Conservation (phyloP, 768 basidiomycete genomes). For the Strobilomyces echinocephalus region DNA sequence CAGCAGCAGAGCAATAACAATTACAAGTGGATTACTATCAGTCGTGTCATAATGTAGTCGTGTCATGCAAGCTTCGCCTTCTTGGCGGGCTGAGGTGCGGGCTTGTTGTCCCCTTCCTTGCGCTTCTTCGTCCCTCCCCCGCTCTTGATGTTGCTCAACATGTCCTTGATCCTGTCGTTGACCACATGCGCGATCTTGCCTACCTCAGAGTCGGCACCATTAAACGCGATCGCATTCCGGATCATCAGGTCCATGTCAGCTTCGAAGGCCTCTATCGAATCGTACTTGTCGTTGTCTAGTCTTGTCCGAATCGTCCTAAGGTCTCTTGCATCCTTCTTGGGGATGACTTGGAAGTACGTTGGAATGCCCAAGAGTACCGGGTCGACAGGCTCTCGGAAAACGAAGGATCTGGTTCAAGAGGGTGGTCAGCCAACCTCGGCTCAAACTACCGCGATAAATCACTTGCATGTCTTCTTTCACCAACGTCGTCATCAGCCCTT, state of each 20-base stretch:
- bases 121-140: constrained; percentile 59
- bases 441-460: not conserved
- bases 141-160: constrained; percentile 40
- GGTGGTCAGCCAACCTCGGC: not conserved
- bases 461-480: constrained; percentile 64
- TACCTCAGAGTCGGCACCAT: constrained; percentile 77
- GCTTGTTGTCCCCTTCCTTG: constrained; percentile 62
- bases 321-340: constrained; percentile 82
- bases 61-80: constrained; percentile 58
- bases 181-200: constrained; percentile 53
- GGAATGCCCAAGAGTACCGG: constrained; percentile 79
- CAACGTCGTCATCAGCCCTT: constrained; percentile 62
- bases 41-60: constrained; percentile 21
- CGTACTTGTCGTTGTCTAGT: constrained; percentile 80
- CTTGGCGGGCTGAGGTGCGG: constrained; percentile 60
- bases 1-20: constrained; percentile 25
- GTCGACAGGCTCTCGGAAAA: constrained; percentile 87
- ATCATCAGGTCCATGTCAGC: constrained; percentile 87
- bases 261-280: constrained; percentile 70
- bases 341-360: constrained; percentile 82
- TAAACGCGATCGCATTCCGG: constrained; percentile 84
- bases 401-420: constrained; percentile 49
- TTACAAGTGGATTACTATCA: constrained; percentile 32
- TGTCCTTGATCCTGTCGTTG: constrained; percentile 49
- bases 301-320: constrained; percentile 75